Evolutionary conservation across 345 rosid genomes (phyloP).

Genomic region (Laguncularia racemosa): DNA sequence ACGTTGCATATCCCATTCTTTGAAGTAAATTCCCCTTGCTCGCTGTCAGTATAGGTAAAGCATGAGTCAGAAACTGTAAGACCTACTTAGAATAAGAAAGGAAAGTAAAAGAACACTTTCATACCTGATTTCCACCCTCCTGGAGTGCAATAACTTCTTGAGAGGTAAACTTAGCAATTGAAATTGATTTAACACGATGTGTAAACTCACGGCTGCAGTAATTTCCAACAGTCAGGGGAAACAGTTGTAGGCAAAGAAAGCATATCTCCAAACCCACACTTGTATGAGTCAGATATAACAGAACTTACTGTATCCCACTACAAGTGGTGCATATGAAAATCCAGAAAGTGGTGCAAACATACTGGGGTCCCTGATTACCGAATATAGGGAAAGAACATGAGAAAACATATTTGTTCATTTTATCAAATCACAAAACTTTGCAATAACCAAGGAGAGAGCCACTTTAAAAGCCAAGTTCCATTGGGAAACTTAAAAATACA

Average conservation of each 20-base stretch:
- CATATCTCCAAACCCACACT: no score
- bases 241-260: no score
- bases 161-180: conserved; percentile 88
- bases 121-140: conserved; percentile 96
- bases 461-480: no score
- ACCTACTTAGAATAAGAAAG: no score
- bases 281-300: not conserved
- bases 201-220: conserved; percentile 83
- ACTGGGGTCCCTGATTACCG: conserved; percentile 82
- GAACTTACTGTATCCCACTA: conserved; percentile 95
- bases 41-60: conserved; percentile 34
- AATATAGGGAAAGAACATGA: conserved; percentile 14
- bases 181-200: conserved; percentile 88
- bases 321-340: conserved; percentile 92
- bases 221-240: no score
- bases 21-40: conserved; percentile 74
- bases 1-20: conserved; percentile 82
- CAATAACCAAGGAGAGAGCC: no score
- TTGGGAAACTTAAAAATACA: no score
- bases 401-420: not conserved
- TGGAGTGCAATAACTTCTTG: conserved; percentile 81
- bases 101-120: not conserved
- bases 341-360: conserved; percentile 97
- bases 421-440: no score
- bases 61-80: not conserved